Percentiles rank a stretch among this genome's conserved stretches.
Evolutionary conservation across 2,329 filamentous ascomycete species (phyloP).

Genomic region (Colletotrichum destructivum): DNA sequence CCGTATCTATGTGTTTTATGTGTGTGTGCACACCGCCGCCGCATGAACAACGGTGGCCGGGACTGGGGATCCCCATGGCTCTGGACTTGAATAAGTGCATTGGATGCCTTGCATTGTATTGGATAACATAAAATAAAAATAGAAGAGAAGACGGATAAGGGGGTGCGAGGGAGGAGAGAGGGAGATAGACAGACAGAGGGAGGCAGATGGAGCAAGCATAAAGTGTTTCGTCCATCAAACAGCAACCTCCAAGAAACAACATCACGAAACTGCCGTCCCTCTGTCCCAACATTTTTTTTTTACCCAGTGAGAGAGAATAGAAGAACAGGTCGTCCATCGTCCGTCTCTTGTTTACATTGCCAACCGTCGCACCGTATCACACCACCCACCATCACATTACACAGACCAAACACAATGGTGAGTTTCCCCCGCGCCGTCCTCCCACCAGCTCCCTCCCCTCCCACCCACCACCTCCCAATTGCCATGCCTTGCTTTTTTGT

Average conservation of each 20-base stretch:
- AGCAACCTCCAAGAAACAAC: slow-evolving; percentile 38
- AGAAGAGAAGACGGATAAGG: slow-evolving; percentile 16
- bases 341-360: slow-evolving; percentile 4
- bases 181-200: slow-evolving; percentile 1
- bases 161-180: slow-evolving; percentile 3
- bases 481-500: slow-evolving; percentile 37
- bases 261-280: slow-evolving; percentile 4
- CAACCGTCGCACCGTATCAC: background rate
- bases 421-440: slow-evolving; percentile 45
- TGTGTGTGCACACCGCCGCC: slow-evolving; percentile 25
- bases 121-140: slow-evolving; percentile 27
- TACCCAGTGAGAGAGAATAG: background rate
- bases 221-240: slow-evolving; percentile 39
- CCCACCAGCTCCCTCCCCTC: background rate
- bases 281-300: background rate
- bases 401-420: slow-evolving; percentile 54
- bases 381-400: slow-evolving; percentile 15
- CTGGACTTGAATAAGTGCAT: background rate
- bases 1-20: background rate
- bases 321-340: background rate
- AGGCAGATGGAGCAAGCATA: slow-evolving; percentile 15
- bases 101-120: slow-evolving; percentile 29
- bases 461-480: slow-evolving; percentile 5
- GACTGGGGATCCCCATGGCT: slow-evolving; percentile 40
- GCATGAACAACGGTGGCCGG: slow-evolving; percentile 40